Evolutionary conservation across 1,284 basidiomycete genomes (phyloP).

Genomic region (Stereum hirsutum): DNA sequence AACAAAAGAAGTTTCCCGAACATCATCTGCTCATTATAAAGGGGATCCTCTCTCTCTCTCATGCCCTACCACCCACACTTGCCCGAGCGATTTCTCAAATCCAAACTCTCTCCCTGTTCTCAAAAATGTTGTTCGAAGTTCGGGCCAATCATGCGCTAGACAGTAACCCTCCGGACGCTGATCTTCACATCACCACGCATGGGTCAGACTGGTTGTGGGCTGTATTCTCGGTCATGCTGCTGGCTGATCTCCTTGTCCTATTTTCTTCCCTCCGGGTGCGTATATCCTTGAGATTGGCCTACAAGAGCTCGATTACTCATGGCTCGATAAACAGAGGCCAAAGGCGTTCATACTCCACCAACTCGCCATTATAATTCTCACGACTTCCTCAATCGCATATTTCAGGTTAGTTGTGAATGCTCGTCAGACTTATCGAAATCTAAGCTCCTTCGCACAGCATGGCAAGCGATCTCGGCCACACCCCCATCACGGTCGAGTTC

Average conservation of each 20-base stretch:
- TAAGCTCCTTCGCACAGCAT: too few relatives aligned
- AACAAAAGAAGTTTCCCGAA: too few relatives aligned
- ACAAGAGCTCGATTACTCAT: neutral
- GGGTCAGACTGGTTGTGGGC: conserved; percentile 48
- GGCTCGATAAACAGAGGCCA: conserved; percentile 19
- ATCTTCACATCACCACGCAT: conserved; percentile 27
- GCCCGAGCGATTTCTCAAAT: too few relatives aligned
- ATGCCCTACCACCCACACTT: too few relatives aligned
- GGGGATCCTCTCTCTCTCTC: too few relatives aligned
- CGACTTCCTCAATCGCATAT: conserved; percentile 33
- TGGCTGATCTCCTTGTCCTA: conserved; percentile 28
- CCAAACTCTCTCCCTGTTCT: too few relatives aligned
- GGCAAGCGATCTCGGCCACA: conserved; percentile 52
- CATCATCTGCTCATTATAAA: too few relatives aligned
- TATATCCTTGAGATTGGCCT: neutral
- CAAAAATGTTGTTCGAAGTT: too few relatives aligned
- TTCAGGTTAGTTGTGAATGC: too few relatives aligned
- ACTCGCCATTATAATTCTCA: conserved; percentile 34
- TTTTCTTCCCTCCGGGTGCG: conserved; percentile 28
- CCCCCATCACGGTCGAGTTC: conserved; percentile 40
- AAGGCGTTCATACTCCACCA: conserved; percentile 39
- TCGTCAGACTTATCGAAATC: too few relatives aligned
- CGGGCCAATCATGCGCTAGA: conserved; percentile 18
- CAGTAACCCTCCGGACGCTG: conserved; percentile 28
- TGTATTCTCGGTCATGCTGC: conserved; percentile 39